phyloP scores from a whole-genome alignment of 345 rosid species.

The Sapria himalayana region DNA sequence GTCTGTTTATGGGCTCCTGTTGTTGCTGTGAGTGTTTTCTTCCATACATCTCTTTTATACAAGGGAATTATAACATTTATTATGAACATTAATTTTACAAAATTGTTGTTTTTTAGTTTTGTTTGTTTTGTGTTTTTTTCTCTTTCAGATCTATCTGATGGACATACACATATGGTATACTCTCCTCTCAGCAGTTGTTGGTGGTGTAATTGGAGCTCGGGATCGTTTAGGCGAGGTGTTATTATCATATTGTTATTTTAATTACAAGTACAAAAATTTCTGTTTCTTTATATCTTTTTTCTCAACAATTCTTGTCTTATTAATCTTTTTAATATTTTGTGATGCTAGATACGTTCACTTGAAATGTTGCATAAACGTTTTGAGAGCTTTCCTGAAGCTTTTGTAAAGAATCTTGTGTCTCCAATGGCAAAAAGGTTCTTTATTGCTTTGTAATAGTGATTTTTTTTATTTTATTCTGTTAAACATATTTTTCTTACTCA shows the following conservation, averaged over 20 bases:
- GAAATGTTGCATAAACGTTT: conserved; percentile 98
- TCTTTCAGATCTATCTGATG: conserved; percentile 70
- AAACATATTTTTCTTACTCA: no score
- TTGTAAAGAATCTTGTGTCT: conserved; percentile 69
- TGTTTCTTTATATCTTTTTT: not conserved
- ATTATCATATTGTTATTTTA: conserved; percentile 2
- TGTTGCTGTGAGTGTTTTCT: conserved; percentile 47
- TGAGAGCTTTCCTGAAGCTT: conserved; percentile 93
- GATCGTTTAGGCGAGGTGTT: conserved; percentile 93
- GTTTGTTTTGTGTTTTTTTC: no score
- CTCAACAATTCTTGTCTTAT: conserved; percentile 4
- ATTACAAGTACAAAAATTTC: no score
- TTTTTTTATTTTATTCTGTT: no score
- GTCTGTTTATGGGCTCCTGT: conserved; percentile 97
- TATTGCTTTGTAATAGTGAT: no score
- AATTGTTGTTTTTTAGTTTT: no score
- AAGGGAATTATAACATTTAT: no score
- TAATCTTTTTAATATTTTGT: conserved; percentile 6
- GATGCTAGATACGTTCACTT: conserved; percentile 58
- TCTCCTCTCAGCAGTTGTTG: conserved; percentile 73
- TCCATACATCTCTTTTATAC: no score
- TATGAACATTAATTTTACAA: no score
- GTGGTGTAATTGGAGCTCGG: conserved; percentile 97
- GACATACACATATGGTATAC: conserved; percentile 94
- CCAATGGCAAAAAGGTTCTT: conserved; percentile 37